Percentiles rank a stretch among this genome's conserved stretches.
Conservation (phyloP, 805 yeast genomes). For the Yamadazyma takamatsuzukensis region DNA sequence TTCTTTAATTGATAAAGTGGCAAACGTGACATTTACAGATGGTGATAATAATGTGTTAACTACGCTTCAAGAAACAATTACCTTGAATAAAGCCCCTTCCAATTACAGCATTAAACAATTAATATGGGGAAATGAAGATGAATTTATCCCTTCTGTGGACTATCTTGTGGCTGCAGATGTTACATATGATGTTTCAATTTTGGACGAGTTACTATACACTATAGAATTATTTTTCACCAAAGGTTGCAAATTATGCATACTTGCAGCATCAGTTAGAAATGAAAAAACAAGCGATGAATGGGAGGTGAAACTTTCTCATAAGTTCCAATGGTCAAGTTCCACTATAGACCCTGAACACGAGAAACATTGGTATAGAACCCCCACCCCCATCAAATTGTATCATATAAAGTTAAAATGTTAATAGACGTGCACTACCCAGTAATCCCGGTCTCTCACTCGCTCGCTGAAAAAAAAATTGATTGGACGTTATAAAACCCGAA, state of each 20-base stretch:
- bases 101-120: constrained; percentile 23
- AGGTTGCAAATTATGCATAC: constrained; percentile 32
- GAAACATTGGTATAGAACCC: no score
- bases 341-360: no score
- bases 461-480: no score
- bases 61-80: constrained; percentile 1
- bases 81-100: constrained; percentile 1
- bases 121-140: constrained; percentile 57
- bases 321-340: no score
- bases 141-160: constrained; percentile 37
- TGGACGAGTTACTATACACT: constrained; percentile 53
- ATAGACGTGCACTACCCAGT: no score
- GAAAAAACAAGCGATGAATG: constrained; percentile 27
- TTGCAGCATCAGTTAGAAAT: constrained; percentile 79
- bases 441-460: no score
- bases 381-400: no score
- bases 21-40: constrained; percentile 52
- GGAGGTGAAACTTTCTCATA: no score
- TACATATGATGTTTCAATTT: constrained; percentile 67
- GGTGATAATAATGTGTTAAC: constrained; percentile 46
- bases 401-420: no score
- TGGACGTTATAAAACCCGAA: constrained; percentile 7
- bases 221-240: constrained; percentile 35
- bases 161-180: constrained; percentile 81
- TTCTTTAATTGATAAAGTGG: constrained; percentile 23